Conservation (phyloP, 345 rosid species). For the Brassica cretica region DNA sequence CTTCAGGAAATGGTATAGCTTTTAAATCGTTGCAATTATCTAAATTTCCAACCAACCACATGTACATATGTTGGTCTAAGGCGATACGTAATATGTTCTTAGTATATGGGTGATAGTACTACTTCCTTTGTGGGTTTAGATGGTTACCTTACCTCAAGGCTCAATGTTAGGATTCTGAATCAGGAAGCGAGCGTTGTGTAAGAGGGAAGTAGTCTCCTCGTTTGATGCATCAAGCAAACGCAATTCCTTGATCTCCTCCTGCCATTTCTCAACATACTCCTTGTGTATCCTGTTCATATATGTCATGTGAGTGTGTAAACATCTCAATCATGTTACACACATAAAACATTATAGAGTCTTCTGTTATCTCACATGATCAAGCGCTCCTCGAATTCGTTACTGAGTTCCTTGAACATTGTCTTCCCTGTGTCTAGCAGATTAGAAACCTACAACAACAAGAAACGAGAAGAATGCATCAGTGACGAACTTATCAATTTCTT, state of each 20-base stretch:
- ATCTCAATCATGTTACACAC: background rate
- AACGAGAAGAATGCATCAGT: background rate
- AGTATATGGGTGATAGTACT: background rate
- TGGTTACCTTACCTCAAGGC: constrained; percentile 50
- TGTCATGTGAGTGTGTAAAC: background rate
- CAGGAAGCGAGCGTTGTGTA: constrained; percentile 64
- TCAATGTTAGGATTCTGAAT: constrained; percentile 60
- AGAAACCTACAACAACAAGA: constrained; percentile 54
- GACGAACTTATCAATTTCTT: background rate
- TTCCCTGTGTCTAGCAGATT: constrained; percentile 77
- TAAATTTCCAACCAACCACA: background rate
- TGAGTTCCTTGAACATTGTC: constrained; percentile 74
- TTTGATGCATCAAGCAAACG: constrained; percentile 73
- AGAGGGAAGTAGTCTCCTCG: constrained; percentile 62
- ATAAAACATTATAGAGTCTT: constrained; percentile 3
- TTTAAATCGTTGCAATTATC: background rate
- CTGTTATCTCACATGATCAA: constrained; percentile 56
- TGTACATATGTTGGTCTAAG: constrained; percentile 9
- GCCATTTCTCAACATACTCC: constrained; percentile 88
- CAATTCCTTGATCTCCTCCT: constrained; percentile 75
- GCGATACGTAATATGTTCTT: constrained; percentile 5
- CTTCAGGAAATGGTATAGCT: background rate
- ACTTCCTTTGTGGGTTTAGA: background rate
- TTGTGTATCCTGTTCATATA: constrained; percentile 60
- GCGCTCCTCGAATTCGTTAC: constrained; percentile 73